phyloP scores from a whole-genome alignment of 257 asterid species.

The Nicotiana obtusifolia region DNA sequence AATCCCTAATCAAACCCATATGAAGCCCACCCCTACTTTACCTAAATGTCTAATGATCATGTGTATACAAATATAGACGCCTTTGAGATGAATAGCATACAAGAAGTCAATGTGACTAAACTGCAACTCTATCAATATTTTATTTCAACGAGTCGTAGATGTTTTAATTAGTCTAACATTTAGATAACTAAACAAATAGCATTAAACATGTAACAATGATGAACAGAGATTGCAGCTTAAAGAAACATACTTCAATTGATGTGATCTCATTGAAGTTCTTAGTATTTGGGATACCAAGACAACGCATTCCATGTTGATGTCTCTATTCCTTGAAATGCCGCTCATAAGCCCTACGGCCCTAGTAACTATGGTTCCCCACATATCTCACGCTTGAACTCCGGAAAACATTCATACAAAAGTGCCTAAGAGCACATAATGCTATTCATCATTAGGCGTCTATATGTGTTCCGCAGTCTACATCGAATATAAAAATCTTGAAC shows the following conservation, averaged over 20 bases:
- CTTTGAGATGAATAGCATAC: background rate
- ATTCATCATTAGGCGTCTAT: no score
- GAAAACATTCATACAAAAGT: slow-evolving; percentile 13
- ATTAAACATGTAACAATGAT: background rate
- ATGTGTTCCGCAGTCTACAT: no score
- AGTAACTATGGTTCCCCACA: slow-evolving; percentile 97
- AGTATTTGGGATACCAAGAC: slow-evolving; percentile 96
- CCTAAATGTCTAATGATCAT: no score
- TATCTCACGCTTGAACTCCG: slow-evolving; percentile 98
- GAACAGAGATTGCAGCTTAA: background rate
- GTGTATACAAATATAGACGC: background rate
- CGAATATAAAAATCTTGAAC: no score
- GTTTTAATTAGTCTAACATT: background rate
- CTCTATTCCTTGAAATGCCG: slow-evolving; percentile 99
- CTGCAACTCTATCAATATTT: background rate
- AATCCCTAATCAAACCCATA: no score
- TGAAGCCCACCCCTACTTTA: no score
- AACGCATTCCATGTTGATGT: slow-evolving; percentile 99
- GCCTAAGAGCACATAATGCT: background rate
- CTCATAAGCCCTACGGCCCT: slow-evolving; percentile 99
- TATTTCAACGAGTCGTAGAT: background rate
- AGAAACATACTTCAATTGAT: slow-evolving; percentile 59
- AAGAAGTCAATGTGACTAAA: background rate
- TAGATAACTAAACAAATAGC: background rate
- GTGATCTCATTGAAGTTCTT: slow-evolving; percentile 94